Base-by-base conservation (phyloP, 2,329 filamentous ascomycete species). In the Lithohypha guttulata region DNA sequence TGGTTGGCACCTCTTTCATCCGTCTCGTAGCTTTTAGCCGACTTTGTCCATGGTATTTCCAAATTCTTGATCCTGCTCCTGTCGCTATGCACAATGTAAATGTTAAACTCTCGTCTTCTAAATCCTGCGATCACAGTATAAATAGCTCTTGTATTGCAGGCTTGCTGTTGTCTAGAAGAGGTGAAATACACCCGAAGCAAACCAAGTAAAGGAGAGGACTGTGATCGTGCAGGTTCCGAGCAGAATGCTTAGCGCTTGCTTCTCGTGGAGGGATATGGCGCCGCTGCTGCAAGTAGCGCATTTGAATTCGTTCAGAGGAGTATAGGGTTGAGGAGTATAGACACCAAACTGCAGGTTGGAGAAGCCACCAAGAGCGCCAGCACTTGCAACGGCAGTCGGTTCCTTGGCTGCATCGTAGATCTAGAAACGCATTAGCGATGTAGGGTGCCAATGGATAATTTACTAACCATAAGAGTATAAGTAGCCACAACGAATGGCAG, bases 291-390 rank as follows among this genome's bases (percentile, higher is more conserved):
- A 79, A 17, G 71, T 76, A 15, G 70, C 65, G 55, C 75, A 79
- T 38, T 59, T 55, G 54, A 59, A 74, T 25, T 70, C 71, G 72
- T 43, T 23, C 9, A 46, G 20, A 30, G 38, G 23, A 15, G 46
- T 55, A 33, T 52, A 52, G 20, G 49, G 42, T 43, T 52, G 49
- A n/a, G 29, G 31, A 2, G 70, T 28, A 55, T 81, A 81, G 71
- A 81, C 77, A 44, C 72, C 77, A 51, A 81, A 81, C 4, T 56
- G 61, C 51, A 69, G 72, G 11, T 66, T 62, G 41, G 62, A 65
- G 51, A 62, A 69, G 2, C 65, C 60, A 11, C 59, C 63, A 29
- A 81, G 55, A 51, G 77, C 67, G 4, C 77, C 77, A 0, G 76
- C 63, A 10, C 53, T 55, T 2, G 75, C 59, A 13, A 65, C 59